Conservation (phyloP, 306 rosid genomes). For the Ziziphus jujuba region DNA sequence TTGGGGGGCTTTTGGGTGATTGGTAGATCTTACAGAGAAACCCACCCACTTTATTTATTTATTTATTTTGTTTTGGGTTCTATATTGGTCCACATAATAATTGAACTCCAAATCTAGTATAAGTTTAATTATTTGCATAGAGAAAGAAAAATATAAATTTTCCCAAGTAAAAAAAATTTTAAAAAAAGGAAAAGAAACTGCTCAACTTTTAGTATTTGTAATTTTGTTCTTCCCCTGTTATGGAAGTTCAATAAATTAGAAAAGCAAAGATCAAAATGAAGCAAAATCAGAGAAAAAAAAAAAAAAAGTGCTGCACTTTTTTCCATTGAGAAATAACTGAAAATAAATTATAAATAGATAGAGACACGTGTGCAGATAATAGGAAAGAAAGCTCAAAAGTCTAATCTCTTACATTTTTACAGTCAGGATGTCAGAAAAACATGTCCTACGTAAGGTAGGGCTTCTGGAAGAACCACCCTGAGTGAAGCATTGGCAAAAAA, state of each 20-base stretch:
- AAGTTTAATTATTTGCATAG: no score
- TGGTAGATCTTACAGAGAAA: conserved; percentile 11
- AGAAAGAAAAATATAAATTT: no score
- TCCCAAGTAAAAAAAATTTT: not conserved
- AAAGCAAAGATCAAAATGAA: not conserved
- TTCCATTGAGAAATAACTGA: not conserved
- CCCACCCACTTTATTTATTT: not conserved
- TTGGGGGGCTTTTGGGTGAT: not conserved
- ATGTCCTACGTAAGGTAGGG: conserved; percentile 41
- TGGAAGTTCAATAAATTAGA: not conserved
- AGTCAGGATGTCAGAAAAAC: conserved; percentile 40
- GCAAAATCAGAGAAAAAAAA: not conserved
- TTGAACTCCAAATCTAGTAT: conserved; percentile 3
- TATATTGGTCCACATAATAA: conserved; percentile 8
- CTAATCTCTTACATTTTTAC: conserved; percentile 31
- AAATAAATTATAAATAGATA: conserved; percentile 13
- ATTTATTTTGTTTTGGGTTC: not conserved
- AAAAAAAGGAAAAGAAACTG: not conserved
- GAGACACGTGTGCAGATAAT: conserved; percentile 39
- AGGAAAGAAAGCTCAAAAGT: conserved; percentile 14
- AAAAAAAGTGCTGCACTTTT: not conserved
- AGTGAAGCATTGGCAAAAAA: not conserved
- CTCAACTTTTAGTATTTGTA: no score
- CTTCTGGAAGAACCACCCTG: conserved; percentile 40
- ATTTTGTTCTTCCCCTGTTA: no score